Base-by-base conservation (phyloP, 116 monocot species). In the Posidonia oceanica region DNA sequence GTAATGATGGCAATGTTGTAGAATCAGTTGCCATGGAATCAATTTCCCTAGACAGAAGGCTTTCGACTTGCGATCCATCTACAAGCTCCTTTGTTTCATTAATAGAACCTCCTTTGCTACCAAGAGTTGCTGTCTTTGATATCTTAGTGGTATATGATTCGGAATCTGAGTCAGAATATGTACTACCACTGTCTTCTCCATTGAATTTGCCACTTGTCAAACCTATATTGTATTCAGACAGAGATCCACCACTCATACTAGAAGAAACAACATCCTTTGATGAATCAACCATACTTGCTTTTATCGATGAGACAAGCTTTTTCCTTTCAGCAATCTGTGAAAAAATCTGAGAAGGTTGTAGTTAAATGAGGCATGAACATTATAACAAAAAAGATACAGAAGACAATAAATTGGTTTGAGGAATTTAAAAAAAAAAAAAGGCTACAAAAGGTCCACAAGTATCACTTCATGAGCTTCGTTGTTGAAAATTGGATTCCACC, bases 251-350 rank as follows among this genome's bases (percentile, higher is more conserved):
- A 55, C 22, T 75, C 59, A 69, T 68, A 61, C 16, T 53, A 48
- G 18, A 71, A 71, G 71, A 55, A 69, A 36, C 37, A n/a, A 44
- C 29, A 66, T 72, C 76, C 20, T 57, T 58, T 55, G 76, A 68
- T 76, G 62, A 60, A 41, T 68, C 60, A 64, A 48, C 41, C 64
- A 54, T 23, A 62, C 51, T 73, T 29, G 54, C 75, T 69, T 64
- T 76, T 51, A 81, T 62, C 54, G 83, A 81, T 54, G 85, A 81
- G 68, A 79, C 63, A 52, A 81, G 57, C 37, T 84, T 86, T 76
- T 73, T 88, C 69, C 78, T 82, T 79, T 84, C 86, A 36, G 74
- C 76, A 48, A 88, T 86, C 92, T 93, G 84, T 74, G 76, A 61
- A 54, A 37, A 39, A n/a, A 54, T n/a, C 36, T 18, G 55, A 20